Evolutionary conservation across 2,329 filamentous ascomycete species (phyloP).

Genomic region (Fusarium falciforme): DNA sequence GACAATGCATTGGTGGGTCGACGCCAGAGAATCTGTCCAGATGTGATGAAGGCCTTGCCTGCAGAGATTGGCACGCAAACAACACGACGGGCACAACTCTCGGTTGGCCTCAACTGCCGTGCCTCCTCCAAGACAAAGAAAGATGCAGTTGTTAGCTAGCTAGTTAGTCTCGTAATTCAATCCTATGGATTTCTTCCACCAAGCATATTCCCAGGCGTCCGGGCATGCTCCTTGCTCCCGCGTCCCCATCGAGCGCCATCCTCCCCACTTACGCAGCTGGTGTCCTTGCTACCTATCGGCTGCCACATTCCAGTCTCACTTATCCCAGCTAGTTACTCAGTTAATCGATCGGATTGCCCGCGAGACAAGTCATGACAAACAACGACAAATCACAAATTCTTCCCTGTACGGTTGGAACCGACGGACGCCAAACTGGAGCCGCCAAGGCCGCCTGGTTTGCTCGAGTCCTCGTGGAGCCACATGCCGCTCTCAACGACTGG

Average conservation of each 20-base stretch:
- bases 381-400: not conserved
- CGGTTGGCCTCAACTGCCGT: not conserved
- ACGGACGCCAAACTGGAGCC: not conserved
- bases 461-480: not conserved
- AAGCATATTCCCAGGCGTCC: not conserved
- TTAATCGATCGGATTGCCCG: conserved; percentile 5
- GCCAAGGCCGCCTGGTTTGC: not conserved
- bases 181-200: not conserved
- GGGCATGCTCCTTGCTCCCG: conserved; percentile 4
- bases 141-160: not conserved
- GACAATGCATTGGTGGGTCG: not conserved
- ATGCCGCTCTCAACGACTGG: not conserved
- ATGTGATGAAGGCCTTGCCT: not conserved
- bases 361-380: not conserved
- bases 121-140: not conserved
- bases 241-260: not conserved
- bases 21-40: not conserved
- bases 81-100: not conserved
- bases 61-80: not conserved
- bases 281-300: not conserved
- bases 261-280: not conserved
- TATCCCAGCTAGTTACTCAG: conserved; percentile 1
- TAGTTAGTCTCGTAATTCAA: not conserved
- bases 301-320: conserved; percentile 19
- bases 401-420: not conserved